Base-by-base conservation (phyloP, 169 alveolate genomes). In the Ophryocystis elektroscirrha region DNA sequence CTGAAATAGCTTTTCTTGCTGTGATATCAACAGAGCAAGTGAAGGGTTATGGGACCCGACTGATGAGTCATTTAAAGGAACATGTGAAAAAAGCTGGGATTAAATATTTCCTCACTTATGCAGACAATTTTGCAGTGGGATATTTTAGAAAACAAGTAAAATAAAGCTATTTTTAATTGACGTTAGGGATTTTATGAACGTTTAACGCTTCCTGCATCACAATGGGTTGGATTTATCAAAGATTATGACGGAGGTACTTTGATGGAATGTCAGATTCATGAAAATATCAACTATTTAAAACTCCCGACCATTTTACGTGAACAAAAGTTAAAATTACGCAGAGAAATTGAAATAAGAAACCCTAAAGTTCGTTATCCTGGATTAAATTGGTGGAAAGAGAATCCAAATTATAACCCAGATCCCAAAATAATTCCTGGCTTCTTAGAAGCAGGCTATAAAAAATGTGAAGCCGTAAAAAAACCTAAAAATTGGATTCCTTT, bases 231-330 rank as follows among this genome's bases (percentile, higher is more conserved):
- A 22, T 92, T 81, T 71, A 90, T 92, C 37, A 92, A 92, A 63
- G 97, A 92, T 61, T 92, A 92, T 70, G 97, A 87, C 59, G 97
- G 97, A 25, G 96, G 96, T n/a, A 92, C 97, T n/a, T 65, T 90
- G 42, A 92, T 92, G 98, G 96, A 89, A 43, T 91, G 97, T 67
- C 77, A 80, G 46, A 75, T 90, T 1, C 77, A 85, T 43, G 85
- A 81, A 19, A 78, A 76, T 35, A 84, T 92, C 39, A 87, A 90
- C 65, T 92, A 90, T 56, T 70, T 72, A 12, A 5, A 38, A 9
- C 18, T 38, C 46, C 2, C n/a, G 2, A 25, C 2, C 3, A 5
- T 38, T 9, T 19, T 38, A 22, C 18, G 2, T 19, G 28, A 2
- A 2, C 46, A 38, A 25, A 2, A 38, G 5, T 2, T 19, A 9